Conservation (phyloP, 306 rosid genomes). For the Cicer cuneatum region DNA sequence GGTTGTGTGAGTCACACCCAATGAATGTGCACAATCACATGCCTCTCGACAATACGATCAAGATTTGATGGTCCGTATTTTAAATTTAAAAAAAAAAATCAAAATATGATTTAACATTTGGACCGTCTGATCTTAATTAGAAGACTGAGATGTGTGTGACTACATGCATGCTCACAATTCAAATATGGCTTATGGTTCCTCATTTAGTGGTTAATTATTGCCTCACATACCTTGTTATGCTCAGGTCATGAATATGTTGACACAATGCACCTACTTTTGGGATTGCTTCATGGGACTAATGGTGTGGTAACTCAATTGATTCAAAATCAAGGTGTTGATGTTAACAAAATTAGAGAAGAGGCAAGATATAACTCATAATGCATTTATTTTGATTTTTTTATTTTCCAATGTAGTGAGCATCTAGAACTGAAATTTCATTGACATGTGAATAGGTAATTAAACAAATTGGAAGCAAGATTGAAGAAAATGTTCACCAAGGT, state of each 20-base stretch:
- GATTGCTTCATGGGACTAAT: conserved; percentile 70
- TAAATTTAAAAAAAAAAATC: too few species aligned
- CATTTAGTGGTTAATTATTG: neutral
- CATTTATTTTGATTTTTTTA: neutral
- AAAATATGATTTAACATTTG: too few species aligned
- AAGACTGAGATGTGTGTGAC: too few species aligned
- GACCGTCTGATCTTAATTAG: too few species aligned
- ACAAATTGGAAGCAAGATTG: conserved; percentile 41
- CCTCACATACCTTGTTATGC: conserved; percentile 15
- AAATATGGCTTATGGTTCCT: too few species aligned
- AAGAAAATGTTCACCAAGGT: neutral
- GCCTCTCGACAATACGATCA: too few species aligned
- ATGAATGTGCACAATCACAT: too few species aligned
- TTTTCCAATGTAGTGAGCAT: neutral
- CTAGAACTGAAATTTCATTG: conserved; percentile 12
- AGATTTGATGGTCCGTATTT: too few species aligned
- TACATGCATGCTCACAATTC: too few species aligned
- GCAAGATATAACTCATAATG: conserved; percentile 46
- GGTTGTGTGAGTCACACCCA: too few species aligned
- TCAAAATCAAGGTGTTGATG: conserved; percentile 68
- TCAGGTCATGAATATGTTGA: conserved; percentile 67
- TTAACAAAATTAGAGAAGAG: conserved; percentile 71
- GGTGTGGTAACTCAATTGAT: conserved; percentile 70
- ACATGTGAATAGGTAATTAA: conserved; percentile 60
- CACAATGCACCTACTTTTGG: conserved; percentile 70